Evolutionary conservation across 1,284 basidiomycete genomes (phyloP).

Genomic region (Hymenochaete sp.): DNA sequence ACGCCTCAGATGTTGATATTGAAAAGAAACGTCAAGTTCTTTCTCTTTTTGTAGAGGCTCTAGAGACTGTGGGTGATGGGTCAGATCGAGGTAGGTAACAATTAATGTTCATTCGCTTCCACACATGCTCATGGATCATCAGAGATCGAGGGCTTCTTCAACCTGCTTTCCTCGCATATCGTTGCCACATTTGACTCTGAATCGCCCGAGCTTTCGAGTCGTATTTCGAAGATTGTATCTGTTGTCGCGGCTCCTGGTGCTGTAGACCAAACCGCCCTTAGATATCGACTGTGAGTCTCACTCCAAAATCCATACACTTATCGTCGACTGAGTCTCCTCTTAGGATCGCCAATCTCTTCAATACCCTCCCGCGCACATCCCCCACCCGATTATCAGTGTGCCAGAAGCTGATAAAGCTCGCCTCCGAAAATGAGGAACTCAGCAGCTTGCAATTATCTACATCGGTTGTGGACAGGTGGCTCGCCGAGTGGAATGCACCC

Average conservation of each 20-base stretch:
- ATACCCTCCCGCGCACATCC: constrained; percentile 66
- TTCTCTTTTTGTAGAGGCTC: constrained; percentile 47
- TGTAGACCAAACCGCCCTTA: constrained; percentile 43
- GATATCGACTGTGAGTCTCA: constrained; percentile 59
- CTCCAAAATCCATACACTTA: constrained; percentile 7
- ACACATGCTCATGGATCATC: constrained; percentile 6
- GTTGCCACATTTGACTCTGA: constrained; percentile 47
- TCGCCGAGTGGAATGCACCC: constrained; percentile 70
- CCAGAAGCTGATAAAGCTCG: constrained; percentile 56
- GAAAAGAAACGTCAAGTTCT: constrained; percentile 45
- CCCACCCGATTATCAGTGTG: constrained; percentile 60
- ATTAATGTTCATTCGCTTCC: not conserved
- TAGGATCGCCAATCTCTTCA: constrained; percentile 85
- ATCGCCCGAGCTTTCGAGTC: constrained; percentile 44
- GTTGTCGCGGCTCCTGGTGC: constrained; percentile 41
- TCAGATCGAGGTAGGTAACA: constrained; percentile 54
- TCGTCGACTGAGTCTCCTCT: constrained; percentile 2
- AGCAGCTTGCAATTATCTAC: constrained; percentile 57
- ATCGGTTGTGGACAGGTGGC: constrained; percentile 61
- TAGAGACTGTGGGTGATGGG: constrained; percentile 66
- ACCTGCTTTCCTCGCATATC: constrained; percentile 65
- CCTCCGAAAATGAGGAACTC: constrained; percentile 61
- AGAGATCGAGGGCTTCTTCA: constrained; percentile 87
- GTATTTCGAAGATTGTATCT: constrained; percentile 42
- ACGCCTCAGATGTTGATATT: constrained; percentile 44